Conservation (phyloP, 495 filamentous ascomycete genomes). For the Cercophora scortea region DNA sequence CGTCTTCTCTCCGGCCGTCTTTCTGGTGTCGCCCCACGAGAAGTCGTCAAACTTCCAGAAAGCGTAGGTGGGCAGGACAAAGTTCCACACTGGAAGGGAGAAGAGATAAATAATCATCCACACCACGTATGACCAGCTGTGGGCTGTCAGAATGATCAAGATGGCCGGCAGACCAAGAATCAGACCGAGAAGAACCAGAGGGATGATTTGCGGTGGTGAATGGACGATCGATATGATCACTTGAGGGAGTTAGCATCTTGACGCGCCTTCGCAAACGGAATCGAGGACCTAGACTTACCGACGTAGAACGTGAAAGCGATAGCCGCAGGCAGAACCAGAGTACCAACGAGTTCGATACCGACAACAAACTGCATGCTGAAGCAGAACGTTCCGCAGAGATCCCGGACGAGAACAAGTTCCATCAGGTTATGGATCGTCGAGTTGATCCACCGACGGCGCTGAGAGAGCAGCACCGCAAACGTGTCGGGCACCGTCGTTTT, state of each 20-base stretch:
- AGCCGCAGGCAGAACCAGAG: conserved; percentile 87
- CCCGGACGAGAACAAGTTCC: conserved; percentile 90
- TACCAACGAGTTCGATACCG: conserved; percentile 92
- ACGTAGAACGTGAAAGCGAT: conserved; percentile 97
- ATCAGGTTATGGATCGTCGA: conserved; percentile 98
- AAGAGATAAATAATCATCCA: conserved; percentile 97
- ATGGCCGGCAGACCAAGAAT: conserved; percentile 92
- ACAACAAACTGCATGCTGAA: conserved; percentile 99
- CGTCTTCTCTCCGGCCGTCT: conserved; percentile 84
- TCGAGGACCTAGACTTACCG: conserved; percentile 44
- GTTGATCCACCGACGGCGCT: conserved; percentile 98
- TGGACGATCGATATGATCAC: conserved; percentile 80
- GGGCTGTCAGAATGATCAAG: conserved; percentile 92
- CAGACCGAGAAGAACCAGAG: conserved; percentile 79
- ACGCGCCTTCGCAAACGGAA: too few species aligned
- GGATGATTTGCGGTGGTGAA: conserved; percentile 83
- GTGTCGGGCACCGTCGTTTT: conserved; percentile 94
- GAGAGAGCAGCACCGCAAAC: conserved; percentile 87
- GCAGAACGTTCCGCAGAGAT: conserved; percentile 98
- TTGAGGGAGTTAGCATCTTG: conserved; percentile 23
- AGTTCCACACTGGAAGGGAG: conserved; percentile 96
- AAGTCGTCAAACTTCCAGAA: conserved; percentile 99
- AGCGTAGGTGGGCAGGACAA: conserved; percentile 86
- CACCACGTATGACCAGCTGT: conserved; percentile 82
- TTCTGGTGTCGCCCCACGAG: conserved; percentile 96